Percentiles rank a stretch among this genome's conserved stretches.
Conservation (phyloP, 352 stramenopile genomes). For the Phytophthora capsici region DNA sequence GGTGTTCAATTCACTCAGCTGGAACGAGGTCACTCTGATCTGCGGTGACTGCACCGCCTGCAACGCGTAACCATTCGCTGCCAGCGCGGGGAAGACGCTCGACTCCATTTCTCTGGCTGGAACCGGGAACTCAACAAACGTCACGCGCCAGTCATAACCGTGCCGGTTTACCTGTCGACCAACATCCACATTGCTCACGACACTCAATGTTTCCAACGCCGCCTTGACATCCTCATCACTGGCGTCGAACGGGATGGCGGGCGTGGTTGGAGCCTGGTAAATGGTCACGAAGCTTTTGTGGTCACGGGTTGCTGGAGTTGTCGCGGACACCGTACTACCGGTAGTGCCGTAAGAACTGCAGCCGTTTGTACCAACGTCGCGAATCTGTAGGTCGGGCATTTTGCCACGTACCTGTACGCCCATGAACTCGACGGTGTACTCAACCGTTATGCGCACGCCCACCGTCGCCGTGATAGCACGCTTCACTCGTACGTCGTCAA, state of each 20-base stretch:
- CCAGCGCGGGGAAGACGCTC: constrained; percentile 38
- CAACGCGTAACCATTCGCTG: constrained; percentile 60
- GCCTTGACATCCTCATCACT: constrained; percentile 92
- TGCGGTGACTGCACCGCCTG: constrained; percentile 50
- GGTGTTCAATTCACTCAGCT: constrained; percentile 49
- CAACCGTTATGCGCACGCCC: constrained; percentile 56
- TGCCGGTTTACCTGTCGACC: constrained; percentile 78
- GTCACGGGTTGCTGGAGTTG: constrained; percentile 8
- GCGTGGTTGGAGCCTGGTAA: constrained; percentile 92
- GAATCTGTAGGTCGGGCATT: constrained; percentile 83
- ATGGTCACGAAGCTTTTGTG: constrained; percentile 63
- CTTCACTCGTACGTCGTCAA: constrained; percentile 80
- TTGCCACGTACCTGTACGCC: constrained; percentile 90
- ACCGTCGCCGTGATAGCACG: constrained; percentile 50
- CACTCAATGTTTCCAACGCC: constrained; percentile 90
- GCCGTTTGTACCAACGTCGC: constrained; percentile 92
- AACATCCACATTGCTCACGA: constrained; percentile 92
- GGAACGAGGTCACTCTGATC: constrained; percentile 61
- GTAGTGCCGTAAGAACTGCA: constrained; percentile 82
- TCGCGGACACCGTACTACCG: constrained; percentile 29
- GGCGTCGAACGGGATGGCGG: constrained; percentile 91
- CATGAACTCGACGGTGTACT: constrained; percentile 94
- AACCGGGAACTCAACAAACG: constrained; percentile 85
- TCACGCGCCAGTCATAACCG: constrained; percentile 93
- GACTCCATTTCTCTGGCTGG: constrained; percentile 18